Evolutionary conservation across 176 grass and related monocot species (phyloP), one percentile per base, ranked within the genome.

Genomic region (Thalia dealbata): DNA sequence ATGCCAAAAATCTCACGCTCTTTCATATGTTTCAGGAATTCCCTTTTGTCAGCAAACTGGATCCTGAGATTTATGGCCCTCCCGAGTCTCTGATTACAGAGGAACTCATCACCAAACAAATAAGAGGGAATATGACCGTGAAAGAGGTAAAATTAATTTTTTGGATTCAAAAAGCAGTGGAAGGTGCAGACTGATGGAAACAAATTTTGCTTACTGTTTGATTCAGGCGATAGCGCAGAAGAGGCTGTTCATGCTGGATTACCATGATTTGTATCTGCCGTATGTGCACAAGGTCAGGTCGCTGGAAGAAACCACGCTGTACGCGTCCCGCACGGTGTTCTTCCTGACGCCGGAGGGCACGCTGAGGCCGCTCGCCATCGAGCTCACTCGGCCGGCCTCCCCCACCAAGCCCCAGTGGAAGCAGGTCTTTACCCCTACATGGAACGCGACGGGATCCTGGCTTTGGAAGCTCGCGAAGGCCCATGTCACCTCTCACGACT

Each of bases 391-490:
- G 18, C 89, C 92, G 15, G 70, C 79, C 27, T 91, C 86, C 50
- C 77, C 84, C 23, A 85, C 86, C 14, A 64, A 70, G 80, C 80
- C 92, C 24, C 87, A 84, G 71, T 84, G 83, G 82, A 79, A 62
- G 56, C 78, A 51, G 14, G 92, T 71, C 45, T 96, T 91, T 79
- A 61, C 52, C 30, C 84, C 78, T 67, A 64, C 79, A 14, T 35
- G 84, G 15, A 80, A 96, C 66, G 80, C 89, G 63, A 96, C 89
- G 0, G 74, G 79, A 10, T 55, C 82, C 5, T 96, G 92, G 89
- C 86, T 89, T 11, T 96, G 92, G 92, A 91, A 82, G 81, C 84
- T 96, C 2, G 88, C 92, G 56, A 96, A 96, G 76, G 80, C 80
- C n/a, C 84, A 91, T 66, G 86, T 87, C 14, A 52, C 65, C 1